phyloP scores from a whole-genome alignment of 371 early-diverging fungal genomes.

The Amoeboaphelidium occidentale region DNA sequence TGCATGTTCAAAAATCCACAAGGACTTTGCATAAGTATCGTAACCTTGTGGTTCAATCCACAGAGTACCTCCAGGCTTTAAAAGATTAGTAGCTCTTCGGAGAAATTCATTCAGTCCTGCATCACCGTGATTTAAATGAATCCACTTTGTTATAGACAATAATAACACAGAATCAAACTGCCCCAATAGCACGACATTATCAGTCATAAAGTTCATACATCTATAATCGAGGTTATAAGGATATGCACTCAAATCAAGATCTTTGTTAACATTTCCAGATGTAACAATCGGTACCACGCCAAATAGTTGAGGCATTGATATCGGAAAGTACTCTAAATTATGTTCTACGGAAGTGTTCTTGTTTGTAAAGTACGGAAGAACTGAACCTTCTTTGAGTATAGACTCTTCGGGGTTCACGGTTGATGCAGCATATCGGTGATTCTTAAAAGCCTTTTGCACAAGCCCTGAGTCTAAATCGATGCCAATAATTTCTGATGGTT shows the following conservation, averaged over 20 bases:
- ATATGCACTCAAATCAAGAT: too few species aligned
- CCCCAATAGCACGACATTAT: too few species aligned
- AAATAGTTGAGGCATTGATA: conserved; percentile 23
- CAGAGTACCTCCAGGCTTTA: conserved; percentile 32
- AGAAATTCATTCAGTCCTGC: conserved; percentile 42
- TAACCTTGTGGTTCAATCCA: conserved; percentile 40
- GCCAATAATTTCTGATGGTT: too few species aligned
- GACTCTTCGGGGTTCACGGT: too few species aligned
- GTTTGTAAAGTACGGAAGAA: too few species aligned
- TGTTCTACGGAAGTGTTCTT: not conserved
- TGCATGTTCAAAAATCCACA: too few species aligned
- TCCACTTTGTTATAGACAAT: conserved; percentile 40
- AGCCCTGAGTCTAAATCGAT: too few species aligned
- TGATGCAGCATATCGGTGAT: too few species aligned
- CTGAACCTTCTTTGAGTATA: too few species aligned
- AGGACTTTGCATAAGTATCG: not conserved
- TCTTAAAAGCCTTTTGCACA: too few species aligned
- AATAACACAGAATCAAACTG: not conserved
- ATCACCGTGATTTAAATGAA: conserved; percentile 54
- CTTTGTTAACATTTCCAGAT: too few species aligned
- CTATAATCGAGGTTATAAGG: too few species aligned
- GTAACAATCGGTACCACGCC: conserved; percentile 17
- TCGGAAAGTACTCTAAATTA: conserved; percentile 31
- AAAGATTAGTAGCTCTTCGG: conserved; percentile 22
- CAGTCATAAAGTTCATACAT: not conserved